phyloP scores from a whole-genome alignment of 2,329 filamentous ascomycete genomes.

The Xylariaceae sp. region DNA sequence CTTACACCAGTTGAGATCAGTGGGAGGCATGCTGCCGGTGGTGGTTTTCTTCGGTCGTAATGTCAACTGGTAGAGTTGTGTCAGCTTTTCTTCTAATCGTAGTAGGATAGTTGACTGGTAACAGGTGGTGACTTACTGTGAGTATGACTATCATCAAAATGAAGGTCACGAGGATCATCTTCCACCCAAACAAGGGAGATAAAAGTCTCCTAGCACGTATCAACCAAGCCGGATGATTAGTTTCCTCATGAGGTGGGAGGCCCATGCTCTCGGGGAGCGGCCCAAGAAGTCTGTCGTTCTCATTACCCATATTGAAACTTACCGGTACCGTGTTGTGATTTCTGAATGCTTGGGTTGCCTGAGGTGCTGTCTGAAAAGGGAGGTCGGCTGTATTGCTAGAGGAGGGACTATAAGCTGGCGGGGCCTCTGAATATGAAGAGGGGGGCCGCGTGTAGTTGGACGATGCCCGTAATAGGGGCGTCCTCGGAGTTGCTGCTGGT shows the following conservation, averaged over 20 bases:
- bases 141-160: conserved; percentile 23
- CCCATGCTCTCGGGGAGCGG: conserved; percentile 46
- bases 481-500: conserved; percentile 19
- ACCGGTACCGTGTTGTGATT: background rate
- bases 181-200: conserved; percentile 29
- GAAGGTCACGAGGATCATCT: background rate
- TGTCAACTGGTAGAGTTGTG: conserved; percentile 15
- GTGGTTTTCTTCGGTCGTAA: conserved; percentile 13
- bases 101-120: conserved; percentile 1
- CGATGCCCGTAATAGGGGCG: conserved; percentile 15
- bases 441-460: too few species aligned
- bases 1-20: conserved; percentile 21
- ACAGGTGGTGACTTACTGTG: background rate
- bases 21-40: conserved; percentile 17
- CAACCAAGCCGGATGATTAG: conserved; percentile 19
- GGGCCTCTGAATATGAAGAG: conserved; percentile 38
- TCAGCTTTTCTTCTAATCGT: conserved; percentile 20
- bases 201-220: conserved; percentile 26
- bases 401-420: conserved; percentile 49
- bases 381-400: conserved; percentile 19
- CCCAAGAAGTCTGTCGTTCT: conserved; percentile 41
- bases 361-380: conserved; percentile 1
- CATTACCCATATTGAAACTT: conserved; percentile 16
- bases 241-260: conserved; percentile 27
- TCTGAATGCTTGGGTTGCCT: conserved; percentile 22